Base-by-base conservation (phyloP, 345 rosid genomes). In the Cochlearia excelsa region DNA sequence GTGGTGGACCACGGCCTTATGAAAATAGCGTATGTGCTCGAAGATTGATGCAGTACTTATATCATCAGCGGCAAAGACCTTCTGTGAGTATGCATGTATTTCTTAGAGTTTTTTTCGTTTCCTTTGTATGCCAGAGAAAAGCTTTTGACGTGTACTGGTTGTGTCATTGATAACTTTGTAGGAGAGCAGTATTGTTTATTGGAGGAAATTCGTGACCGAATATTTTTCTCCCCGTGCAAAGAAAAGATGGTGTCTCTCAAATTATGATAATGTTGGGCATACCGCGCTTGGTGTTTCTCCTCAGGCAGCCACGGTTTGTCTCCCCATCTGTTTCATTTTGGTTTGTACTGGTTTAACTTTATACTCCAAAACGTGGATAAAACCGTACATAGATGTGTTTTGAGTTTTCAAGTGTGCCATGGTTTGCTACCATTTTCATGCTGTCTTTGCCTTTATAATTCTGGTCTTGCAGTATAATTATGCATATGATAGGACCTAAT, bases 231-330 rank as follows among this genome's bases (percentile, higher is more conserved):
- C 95, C 11, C 90, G 91, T 52, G 99, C 97, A 33, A 93, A 89
- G 92, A 87, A 89, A 77, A 81, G 94, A 35, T 93, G 99, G 97
- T 93, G 99, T 76, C 78, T 93, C 74, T 89, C 99, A 26, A 69
- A 71, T 57, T 93, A 89, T 35, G 95, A 89, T 48, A 93, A 89
- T 68, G 90, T 86, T 59, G 95, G 96, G 65, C 83, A 89, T 66
- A 93, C 84, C 64, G 86, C 96, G 30, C 95, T 89, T 40, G 97
- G 99, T 59, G 97, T 87, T 58, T 93, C 90, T 70, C 91, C 97
- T 26, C 97, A 89, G 67, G 97, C 92, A 50, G 86, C 99, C 65
- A 87, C 86, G 95, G 99, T 93, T 43, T 46, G 93, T 76, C 66
- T 58, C 42, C 49, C 9, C 23, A 26, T 10, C 54, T 56, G 9